Percentiles rank a stretch among this genome's conserved stretches.
Conservation (phyloP, 257 asterid species). For the Solanum infundibuliforme region DNA sequence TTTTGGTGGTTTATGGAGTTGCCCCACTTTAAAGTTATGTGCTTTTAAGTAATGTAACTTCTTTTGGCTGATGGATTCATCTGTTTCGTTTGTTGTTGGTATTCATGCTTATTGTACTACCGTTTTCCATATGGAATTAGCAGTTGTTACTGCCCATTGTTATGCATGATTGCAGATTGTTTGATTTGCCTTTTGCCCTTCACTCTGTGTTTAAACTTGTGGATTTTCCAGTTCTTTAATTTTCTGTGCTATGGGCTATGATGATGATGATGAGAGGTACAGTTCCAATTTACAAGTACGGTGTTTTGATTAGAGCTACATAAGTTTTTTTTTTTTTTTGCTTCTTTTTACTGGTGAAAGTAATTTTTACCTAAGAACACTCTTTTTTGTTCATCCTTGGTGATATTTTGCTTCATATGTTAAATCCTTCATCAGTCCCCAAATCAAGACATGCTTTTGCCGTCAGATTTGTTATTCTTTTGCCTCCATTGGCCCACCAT, state of each 20-base stretch:
- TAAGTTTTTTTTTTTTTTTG: too few species aligned
- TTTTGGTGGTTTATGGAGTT: background rate
- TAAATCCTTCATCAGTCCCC: background rate
- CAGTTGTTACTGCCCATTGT: background rate
- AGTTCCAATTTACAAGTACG: background rate
- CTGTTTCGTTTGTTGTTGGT: background rate
- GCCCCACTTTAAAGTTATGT: background rate
- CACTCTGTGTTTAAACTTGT: background rate
- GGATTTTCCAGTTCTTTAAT: background rate
- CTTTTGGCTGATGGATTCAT: background rate
- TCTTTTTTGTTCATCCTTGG: background rate
- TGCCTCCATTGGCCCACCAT: background rate
- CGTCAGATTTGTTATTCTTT: background rate
- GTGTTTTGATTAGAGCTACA: background rate
- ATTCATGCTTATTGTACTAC: background rate
- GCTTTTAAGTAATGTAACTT: background rate
- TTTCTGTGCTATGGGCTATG: background rate
- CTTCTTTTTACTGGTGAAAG: background rate
- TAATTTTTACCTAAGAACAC: background rate
- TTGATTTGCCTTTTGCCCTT: background rate
- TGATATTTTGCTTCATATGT: background rate
- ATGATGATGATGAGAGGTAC: background rate
- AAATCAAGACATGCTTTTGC: background rate
- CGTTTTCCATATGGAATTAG: background rate
- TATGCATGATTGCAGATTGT: background rate